A percentile compares a stretch with the other conserved stretches of the same genome.
These are phyloP conservation scores for Penicillium goetzii DNA, from an alignment of 495 filamentous ascomycete species.

Conservation along the genomic window DNA sequence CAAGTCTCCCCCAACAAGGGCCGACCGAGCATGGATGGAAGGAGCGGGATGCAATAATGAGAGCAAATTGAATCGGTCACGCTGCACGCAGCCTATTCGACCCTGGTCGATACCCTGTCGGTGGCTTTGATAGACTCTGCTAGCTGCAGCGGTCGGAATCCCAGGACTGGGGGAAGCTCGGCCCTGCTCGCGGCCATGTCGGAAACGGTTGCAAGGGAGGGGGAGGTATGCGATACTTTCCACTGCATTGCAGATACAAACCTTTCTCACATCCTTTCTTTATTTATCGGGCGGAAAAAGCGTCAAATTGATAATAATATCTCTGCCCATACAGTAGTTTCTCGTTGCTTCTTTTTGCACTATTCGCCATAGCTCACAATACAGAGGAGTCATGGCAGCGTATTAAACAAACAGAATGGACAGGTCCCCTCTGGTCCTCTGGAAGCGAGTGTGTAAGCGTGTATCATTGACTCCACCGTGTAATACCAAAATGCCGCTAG, in stretches of 20 bases:
- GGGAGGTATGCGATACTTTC: background rate
- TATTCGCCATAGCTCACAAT: background rate
- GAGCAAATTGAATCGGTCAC: constrained; percentile 19
- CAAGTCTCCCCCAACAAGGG: background rate
- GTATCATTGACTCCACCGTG: constrained; percentile 6
- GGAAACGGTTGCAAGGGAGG: background rate
- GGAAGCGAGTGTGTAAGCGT: background rate
- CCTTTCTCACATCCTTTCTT: background rate
- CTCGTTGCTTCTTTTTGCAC: constrained; percentile 7
- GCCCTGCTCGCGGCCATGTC: constrained; percentile 1
- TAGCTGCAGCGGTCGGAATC: constrained; percentile 20
- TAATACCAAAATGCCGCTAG: constrained; percentile 8
- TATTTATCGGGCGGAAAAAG: background rate
- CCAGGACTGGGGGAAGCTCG: constrained; percentile 15
- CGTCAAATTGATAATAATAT: background rate
- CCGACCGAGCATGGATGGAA: background rate
- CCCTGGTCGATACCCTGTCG: constrained; percentile 23
- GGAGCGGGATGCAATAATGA: constrained; percentile 8
- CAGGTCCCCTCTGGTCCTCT: background rate
- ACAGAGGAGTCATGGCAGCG: background rate
- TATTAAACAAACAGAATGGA: background rate
- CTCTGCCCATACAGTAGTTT: background rate
- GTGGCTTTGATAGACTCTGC: constrained; percentile 30
- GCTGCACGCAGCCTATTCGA: constrained; percentile 21
- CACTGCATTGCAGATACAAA: background rate